Evolutionary conservation across 768 basidiomycete genomes (phyloP).

Genomic region (Phaeotremella fagi): DNA sequence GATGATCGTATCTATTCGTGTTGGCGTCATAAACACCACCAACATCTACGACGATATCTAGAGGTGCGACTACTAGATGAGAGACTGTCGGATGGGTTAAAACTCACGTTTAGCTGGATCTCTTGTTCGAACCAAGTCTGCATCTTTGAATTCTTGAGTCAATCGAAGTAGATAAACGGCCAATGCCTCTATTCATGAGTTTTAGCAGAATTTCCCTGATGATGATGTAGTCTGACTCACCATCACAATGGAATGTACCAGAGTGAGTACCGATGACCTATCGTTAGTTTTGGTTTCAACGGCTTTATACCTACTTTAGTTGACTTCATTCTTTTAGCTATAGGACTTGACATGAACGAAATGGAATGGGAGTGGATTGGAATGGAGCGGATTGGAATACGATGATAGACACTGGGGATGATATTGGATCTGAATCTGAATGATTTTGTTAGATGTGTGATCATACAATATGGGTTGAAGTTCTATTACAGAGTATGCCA

Average conservation of each 20-base stretch:
- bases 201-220: too few relatives aligned
- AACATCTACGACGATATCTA: conserved; percentile 94
- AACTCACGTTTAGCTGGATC: conserved; percentile 45
- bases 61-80: conserved; percentile 54
- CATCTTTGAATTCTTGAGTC: conserved; percentile 67
- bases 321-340: conserved; percentile 44
- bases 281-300: not conserved
- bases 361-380: not conserved
- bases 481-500: too few relatives aligned
- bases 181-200: conserved; percentile 71
- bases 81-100: not conserved
- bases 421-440: too few relatives aligned
- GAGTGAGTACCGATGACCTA: conserved; percentile 90
- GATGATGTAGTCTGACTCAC: too few relatives aligned
- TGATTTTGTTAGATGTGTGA: not conserved
- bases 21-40: conserved; percentile 83
- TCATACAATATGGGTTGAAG: too few relatives aligned
- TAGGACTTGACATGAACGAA: conserved; percentile 26
- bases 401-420: too few relatives aligned
- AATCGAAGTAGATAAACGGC: conserved; percentile 82
- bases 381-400: not conserved
- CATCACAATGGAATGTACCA: conserved; percentile 91
- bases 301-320: conserved; percentile 30
- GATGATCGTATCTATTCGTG: conserved; percentile 83
- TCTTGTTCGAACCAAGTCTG: conserved; percentile 50